phyloP scores from a whole-genome alignment of 768 basidiomycete species.

The Naganishia kalamii region DNA sequence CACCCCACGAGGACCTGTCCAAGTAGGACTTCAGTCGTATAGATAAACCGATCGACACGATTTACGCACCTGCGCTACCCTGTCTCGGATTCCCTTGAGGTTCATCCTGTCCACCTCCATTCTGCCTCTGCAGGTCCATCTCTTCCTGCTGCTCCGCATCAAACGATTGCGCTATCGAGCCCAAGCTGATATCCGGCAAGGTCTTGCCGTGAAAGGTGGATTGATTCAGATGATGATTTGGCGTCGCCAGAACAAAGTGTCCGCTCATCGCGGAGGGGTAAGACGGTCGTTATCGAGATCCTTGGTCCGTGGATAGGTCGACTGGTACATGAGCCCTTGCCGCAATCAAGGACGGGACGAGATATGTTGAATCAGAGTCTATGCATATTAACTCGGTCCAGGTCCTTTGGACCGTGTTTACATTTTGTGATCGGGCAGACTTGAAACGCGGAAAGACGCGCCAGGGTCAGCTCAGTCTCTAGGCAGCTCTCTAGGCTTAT shows the following conservation, averaged over 20 bases:
- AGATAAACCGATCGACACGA: neutral
- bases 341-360: neutral
- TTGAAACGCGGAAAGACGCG: neutral
- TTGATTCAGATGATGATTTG: constrained; percentile 13
- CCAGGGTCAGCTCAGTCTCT: neutral
- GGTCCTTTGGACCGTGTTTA: neutral
- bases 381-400: neutral
- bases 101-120: constrained; percentile 1
- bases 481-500: neutral
- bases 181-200: constrained; percentile 22
- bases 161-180: constrained; percentile 13
- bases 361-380: constrained; percentile 7
- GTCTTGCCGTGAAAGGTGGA: constrained; percentile 14
- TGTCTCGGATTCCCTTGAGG: no score
- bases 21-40: no score
- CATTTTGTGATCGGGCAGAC: neutral
- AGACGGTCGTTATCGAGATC: neutral
- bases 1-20: neutral
- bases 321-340: neutral
- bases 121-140: constrained; percentile 2
- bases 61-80: no score
- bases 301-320: neutral
- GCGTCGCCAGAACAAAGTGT: constrained; percentile 13
- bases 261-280: constrained; percentile 7
- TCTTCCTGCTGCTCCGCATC: constrained; percentile 23